Evolutionary conservation across 2,329 filamentous ascomycete species (phyloP).

Genomic region (Orbilia quercus): DNA sequence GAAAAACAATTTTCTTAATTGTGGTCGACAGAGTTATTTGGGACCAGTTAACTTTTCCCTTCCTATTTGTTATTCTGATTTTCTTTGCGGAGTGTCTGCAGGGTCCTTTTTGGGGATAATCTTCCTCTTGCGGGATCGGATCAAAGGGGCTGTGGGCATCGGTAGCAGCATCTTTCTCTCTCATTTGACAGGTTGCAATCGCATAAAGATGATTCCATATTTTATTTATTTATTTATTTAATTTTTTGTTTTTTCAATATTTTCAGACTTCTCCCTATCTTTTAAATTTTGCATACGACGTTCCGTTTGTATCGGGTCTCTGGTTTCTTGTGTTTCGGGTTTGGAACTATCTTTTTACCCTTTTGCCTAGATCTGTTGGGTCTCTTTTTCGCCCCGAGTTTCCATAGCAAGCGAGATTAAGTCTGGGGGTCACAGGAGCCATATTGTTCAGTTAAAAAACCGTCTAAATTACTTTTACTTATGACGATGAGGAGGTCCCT

Average conservation of each 20-base stretch:
- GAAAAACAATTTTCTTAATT: no score
- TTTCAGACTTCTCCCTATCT: no score
- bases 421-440: slow-evolving; percentile 10
- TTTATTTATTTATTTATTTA: no score
- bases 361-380: slow-evolving; percentile 30
- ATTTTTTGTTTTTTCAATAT: neutral
- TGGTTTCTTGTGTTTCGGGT: slow-evolving; percentile 26
- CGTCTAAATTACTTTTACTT: slow-evolving; percentile 10
- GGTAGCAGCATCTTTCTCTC: neutral
- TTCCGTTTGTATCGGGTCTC: slow-evolving; percentile 1
- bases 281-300: neutral
- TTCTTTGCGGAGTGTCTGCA: neutral
- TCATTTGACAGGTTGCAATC: slow-evolving; percentile 13
- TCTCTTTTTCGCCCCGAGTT: slow-evolving; percentile 41
- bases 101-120: slow-evolving; percentile 12
- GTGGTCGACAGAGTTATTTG: slow-evolving; percentile 16
- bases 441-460: slow-evolving; percentile 16
- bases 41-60: no score
- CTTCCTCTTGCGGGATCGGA: slow-evolving; percentile 12
- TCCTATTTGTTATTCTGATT: neutral
- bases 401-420: slow-evolving; percentile 55
- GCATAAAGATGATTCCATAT: no score
- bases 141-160: slow-evolving; percentile 4
- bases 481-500: slow-evolving; percentile 34
- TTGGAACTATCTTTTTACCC: slow-evolving; percentile 16